Base-by-base conservation (phyloP, 805 yeast genomes). In the Schizosaccharomyces cryophilus region DNA sequence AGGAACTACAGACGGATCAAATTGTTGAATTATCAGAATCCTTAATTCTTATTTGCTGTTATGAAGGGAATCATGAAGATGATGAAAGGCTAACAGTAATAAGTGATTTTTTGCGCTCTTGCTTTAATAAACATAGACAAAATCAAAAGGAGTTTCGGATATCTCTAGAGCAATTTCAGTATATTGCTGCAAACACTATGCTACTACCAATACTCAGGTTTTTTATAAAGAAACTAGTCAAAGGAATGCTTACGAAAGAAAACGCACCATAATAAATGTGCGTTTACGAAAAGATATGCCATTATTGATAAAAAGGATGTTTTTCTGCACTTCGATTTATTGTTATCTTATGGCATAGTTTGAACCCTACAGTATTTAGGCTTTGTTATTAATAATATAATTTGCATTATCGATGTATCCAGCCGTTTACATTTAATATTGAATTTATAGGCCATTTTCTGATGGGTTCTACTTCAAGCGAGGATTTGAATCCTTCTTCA, bases 381-480 rank as follows among this genome's bases (percentile, higher is more conserved):
- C 17, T n/a, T 24, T 45, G 26, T 19, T 42, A 4, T 40, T 40
- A 11, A 40, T 45, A 45, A 5, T 45, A 19, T 45, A 19, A 19
- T 45, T 19, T 45, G 21, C 17, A 19, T 45, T 45, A 19, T 45
- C 17, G 51, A 19, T 11, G 40, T 11, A 45, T n/a, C 51, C 51
- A 45, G 17, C 51, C 51, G 13, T 45, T 24, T 11, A 45, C 51
- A 24, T n/a, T 17, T 17, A 29, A n/a, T 17, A 51, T 24, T 13
- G 30, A 4, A 56, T 56, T 35, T 17, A 56, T 19, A n/a, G 60
- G 42, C 98, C 98, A 90, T 70, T 81, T 86, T 58, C 87, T 74
- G 1, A 80, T 73, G 1, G 95, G 94, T n/a, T 77, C 67, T 2
- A 81, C 78, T 11, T 72, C 75, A 54, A 85, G 66, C 5, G 75